phyloP scores from a whole-genome alignment of 106 monocot genomes.

The Gastrodia elata region DNA sequence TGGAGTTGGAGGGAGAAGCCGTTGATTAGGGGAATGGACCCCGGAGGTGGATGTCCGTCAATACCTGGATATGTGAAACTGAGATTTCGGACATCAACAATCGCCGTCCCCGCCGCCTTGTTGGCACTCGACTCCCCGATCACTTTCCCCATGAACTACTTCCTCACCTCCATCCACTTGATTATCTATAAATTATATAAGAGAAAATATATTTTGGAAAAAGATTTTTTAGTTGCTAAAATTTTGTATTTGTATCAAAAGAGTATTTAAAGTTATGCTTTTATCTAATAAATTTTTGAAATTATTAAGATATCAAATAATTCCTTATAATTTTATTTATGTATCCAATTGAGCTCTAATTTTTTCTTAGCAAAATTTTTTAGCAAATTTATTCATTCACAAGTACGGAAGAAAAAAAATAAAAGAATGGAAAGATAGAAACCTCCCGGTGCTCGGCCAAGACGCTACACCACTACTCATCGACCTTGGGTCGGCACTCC shows the following conservation, averaged over 20 bases:
- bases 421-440: conserved; percentile 72
- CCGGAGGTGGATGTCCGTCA: conserved; percentile 90
- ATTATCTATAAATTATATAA: no score
- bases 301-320: no score
- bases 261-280: no score
- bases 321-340: no score
- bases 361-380: no score
- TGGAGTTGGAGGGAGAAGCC: conserved; percentile 57
- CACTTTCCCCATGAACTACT: neutral
- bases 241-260: no score
- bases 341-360: no score
- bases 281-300: no score
- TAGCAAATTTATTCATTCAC: no score
- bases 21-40: conserved; percentile 76
- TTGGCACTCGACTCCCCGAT: neutral
- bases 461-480: neutral
- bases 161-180: no score
- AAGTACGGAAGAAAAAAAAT: conserved; percentile 30
- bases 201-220: no score
- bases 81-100: conserved; percentile 59
- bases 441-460: conserved; percentile 13
- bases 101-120: neutral
- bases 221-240: no score
- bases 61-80: conserved; percentile 87
- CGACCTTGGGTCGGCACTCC: neutral